Percentiles rank a stretch among this genome's conserved stretches.
phyloP scores from a whole-genome alignment of 768 basidiomycete genomes.

The Amanita rimosa region DNA sequence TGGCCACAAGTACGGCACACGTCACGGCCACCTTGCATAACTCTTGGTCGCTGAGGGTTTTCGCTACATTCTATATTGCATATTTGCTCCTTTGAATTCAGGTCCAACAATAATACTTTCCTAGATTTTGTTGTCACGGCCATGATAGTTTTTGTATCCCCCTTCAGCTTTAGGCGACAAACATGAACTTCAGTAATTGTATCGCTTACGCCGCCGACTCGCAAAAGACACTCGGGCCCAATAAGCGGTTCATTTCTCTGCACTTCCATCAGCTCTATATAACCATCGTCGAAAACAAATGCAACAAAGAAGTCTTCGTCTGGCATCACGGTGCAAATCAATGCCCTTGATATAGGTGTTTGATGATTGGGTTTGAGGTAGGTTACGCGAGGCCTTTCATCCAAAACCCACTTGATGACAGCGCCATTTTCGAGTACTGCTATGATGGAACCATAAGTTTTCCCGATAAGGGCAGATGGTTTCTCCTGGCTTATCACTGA shows the following conservation, averaged over 20 bases:
- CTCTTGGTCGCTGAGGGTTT: slow-evolving; percentile 29
- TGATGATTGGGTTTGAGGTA: slow-evolving; percentile 33
- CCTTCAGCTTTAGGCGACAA: slow-evolving; percentile 39
- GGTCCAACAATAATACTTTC: slow-evolving; percentile 69
- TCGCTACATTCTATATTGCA: slow-evolving; percentile 11
- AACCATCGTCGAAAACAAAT: slow-evolving; percentile 57
- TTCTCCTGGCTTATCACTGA: slow-evolving; percentile 2
- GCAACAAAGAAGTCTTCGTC: slow-evolving; percentile 39
- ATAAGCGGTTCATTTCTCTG: slow-evolving; percentile 31
- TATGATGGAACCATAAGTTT: slow-evolving; percentile 22
- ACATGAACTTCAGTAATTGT: slow-evolving; percentile 41
- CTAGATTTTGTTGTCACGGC: slow-evolving; percentile 56
- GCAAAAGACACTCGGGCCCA: slow-evolving; percentile 35
- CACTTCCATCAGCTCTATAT: slow-evolving; percentile 49
- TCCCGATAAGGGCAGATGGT: slow-evolving; percentile 13
- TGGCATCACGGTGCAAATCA: slow-evolving; percentile 35
- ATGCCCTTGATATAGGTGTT: slow-evolving; percentile 33
- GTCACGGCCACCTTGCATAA: slow-evolving; percentile 41
- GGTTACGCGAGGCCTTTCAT: slow-evolving; percentile 18
- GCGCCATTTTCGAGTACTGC: slow-evolving; percentile 50
- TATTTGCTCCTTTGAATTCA: slow-evolving; percentile 49
- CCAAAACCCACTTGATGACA: slow-evolving; percentile 43
- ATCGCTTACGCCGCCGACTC: slow-evolving; percentile 49
- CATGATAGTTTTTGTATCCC: slow-evolving; percentile 39
- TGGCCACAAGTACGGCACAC: slow-evolving; percentile 67